Percentiles rank a stretch among this genome's conserved stretches.
These are phyloP conservation scores for Boletus smithii DNA, from an alignment of 1,284 basidiomycete genomes.

Conservation along the genomic window DNA sequence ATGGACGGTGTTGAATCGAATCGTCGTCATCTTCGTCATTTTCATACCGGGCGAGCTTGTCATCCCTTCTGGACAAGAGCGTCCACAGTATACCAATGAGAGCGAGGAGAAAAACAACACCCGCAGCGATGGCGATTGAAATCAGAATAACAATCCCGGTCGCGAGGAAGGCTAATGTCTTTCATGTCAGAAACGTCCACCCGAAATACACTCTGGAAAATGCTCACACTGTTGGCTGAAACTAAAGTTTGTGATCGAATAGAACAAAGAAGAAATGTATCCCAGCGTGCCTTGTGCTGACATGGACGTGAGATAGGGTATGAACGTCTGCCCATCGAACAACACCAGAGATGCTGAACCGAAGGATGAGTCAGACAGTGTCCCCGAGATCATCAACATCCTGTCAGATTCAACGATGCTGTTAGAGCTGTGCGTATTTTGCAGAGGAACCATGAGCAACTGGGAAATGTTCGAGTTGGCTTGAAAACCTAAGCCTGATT, in stretches of 20 bases:
- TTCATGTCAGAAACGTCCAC: slow-evolving; percentile 17
- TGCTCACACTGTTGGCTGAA: slow-evolving; percentile 70
- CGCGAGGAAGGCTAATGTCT: slow-evolving; percentile 72
- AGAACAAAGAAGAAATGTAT: slow-evolving; percentile 76
- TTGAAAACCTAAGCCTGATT: slow-evolving; percentile 51
- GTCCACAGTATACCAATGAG: slow-evolving; percentile 89
- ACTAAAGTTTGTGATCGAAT: slow-evolving; percentile 72
- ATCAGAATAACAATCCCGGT: slow-evolving; percentile 94
- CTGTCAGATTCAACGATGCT: slow-evolving; percentile 80
- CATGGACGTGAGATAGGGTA: slow-evolving; percentile 80
- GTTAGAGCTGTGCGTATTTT: slow-evolving; percentile 67
- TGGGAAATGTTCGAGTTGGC: slow-evolving; percentile 69
- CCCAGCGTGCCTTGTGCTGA: slow-evolving; percentile 70
- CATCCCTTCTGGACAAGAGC: slow-evolving; percentile 76
- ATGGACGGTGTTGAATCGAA: slow-evolving; percentile 69
- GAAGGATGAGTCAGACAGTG: slow-evolving; percentile 64
- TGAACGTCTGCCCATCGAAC: slow-evolving; percentile 82
- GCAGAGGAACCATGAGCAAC: slow-evolving; percentile 86
- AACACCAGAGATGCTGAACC: slow-evolving; percentile 83
- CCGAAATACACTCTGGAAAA: not conserved
- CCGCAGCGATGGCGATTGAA: slow-evolving; percentile 94
- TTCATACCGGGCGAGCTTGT: slow-evolving; percentile 59
- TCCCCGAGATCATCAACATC: slow-evolving; percentile 87
- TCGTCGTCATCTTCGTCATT: slow-evolving; percentile 72
- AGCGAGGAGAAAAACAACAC: slow-evolving; percentile 89